Percentiles rank a stretch among this genome's conserved stretches.
These are phyloP conservation scores for Metarhizium brunneum DNA, from an alignment of 2,329 filamentous ascomycete genomes.

Conservation along the genomic window DNA sequence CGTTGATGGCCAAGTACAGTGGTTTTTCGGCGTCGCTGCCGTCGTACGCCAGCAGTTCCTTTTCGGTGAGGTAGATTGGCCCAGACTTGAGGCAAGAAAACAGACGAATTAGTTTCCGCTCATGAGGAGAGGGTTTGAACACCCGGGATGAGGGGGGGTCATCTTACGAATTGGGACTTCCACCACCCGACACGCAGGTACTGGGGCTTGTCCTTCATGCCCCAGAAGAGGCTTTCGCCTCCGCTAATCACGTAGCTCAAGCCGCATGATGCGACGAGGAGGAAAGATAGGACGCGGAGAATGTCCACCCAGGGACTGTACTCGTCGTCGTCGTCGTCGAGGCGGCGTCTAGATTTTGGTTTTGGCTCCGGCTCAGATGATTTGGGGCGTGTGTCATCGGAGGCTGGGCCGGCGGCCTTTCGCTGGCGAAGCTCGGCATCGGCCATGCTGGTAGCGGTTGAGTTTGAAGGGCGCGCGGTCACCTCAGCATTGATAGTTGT, in stretches of 20 bases:
- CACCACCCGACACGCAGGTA: slow-evolving; percentile 51
- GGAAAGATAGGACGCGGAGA: slow-evolving; percentile 58
- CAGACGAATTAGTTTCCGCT: not conserved
- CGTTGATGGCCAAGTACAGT: slow-evolving; percentile 85
- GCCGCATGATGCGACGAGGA: slow-evolving; percentile 55
- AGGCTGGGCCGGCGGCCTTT: slow-evolving; percentile 19
- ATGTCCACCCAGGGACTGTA: slow-evolving; percentile 52
- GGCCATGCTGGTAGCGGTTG: slow-evolving; percentile 19
- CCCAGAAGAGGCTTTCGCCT: slow-evolving; percentile 63
- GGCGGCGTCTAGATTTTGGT: slow-evolving; percentile 7
- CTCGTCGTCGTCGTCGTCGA: slow-evolving; percentile 48
- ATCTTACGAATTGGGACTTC: slow-evolving; percentile 49
- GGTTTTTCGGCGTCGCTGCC: slow-evolving; percentile 67
- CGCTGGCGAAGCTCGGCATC: slow-evolving; percentile 34
- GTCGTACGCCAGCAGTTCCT: slow-evolving; percentile 65
- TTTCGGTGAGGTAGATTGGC: slow-evolving; percentile 63
- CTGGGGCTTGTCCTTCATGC: slow-evolving; percentile 48
- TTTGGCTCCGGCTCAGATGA: slow-evolving; percentile 8
- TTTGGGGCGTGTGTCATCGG: slow-evolving; percentile 14
- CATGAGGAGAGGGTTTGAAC: not conserved
- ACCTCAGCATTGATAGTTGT: not conserved
- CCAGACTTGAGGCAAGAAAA: slow-evolving; percentile 28
- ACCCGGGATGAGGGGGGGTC: too few species aligned
- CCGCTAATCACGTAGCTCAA: slow-evolving; percentile 69
- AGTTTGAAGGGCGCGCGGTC: not conserved